Percentiles rank a stretch among this genome's conserved stretches.
Evolutionary conservation across 129 eudicot genomes (phyloP).

Genomic region (Chrysanthemum lavandulifolium): DNA sequence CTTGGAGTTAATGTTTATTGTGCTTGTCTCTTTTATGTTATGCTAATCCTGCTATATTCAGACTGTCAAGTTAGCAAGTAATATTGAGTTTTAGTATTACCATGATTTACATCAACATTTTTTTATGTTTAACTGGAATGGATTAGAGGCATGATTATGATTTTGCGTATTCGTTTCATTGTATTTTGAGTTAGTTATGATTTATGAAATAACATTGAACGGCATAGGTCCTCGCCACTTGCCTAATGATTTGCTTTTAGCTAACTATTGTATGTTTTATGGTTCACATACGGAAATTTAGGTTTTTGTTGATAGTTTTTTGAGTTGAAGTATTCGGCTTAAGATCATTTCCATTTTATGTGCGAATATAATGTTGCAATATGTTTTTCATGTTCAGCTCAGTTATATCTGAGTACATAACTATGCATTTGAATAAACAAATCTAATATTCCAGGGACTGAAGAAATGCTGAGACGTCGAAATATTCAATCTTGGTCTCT

Average conservation of each 20-base stretch:
- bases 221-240: neutral
- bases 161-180: constrained; percentile 14
- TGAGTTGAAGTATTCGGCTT: neutral
- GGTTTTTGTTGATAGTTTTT: neutral
- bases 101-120: constrained; percentile 30
- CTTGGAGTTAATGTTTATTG: constrained; percentile 3
- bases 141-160: constrained; percentile 32
- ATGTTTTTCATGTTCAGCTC: constrained; percentile 8
- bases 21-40: constrained; percentile 11
- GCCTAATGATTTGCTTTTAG: neutral
- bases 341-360: neutral
- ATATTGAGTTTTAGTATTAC: constrained; percentile 22
- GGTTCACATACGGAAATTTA: constrained; percentile 2
- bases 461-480: constrained; percentile 31
- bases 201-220: constrained; percentile 36
- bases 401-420: constrained; percentile 1
- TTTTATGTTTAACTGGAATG: constrained; percentile 27
- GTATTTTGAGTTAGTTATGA: neutral
- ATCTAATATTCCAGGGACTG: constrained; percentile 40
- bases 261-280: neutral
- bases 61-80: constrained; percentile 6
- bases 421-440: constrained; percentile 10
- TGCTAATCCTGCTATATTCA: neutral
- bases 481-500: constrained; percentile 32
- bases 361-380: neutral